Evolutionary conservation across 441 rosid genomes (phyloP).

Genomic region (Gossypium davidsonii): DNA sequence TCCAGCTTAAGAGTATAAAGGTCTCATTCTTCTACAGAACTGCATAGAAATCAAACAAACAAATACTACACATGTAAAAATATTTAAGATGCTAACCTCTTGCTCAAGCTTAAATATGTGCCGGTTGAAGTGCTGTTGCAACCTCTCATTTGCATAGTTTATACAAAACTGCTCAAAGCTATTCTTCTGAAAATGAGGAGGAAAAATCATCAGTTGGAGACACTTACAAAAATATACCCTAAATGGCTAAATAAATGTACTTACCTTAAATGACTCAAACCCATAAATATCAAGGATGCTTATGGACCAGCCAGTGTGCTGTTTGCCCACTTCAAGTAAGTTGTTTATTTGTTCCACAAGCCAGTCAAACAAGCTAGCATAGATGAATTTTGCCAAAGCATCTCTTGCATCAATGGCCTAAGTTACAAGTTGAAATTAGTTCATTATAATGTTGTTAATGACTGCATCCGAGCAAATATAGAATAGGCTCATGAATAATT

Average conservation of each 20-base stretch:
- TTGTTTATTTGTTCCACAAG: slow-evolving; percentile 77
- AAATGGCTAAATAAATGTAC: slow-evolving; percentile 14
- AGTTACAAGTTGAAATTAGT: slow-evolving; percentile 9
- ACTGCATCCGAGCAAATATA: background rate
- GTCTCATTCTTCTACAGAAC: background rate
- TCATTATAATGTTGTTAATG: background rate
- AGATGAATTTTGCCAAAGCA: slow-evolving; percentile 81
- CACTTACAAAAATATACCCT: slow-evolving; percentile 13
- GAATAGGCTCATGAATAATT: background rate
- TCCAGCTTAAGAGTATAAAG: background rate
- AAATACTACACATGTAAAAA: background rate
- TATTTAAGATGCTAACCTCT: slow-evolving; percentile 47
- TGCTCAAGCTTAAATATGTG: slow-evolving; percentile 90
- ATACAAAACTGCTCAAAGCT: slow-evolving; percentile 95
- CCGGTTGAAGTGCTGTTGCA: slow-evolving; percentile 90
- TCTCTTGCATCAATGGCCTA: slow-evolving; percentile 88
- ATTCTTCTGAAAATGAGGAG: slow-evolving; percentile 63
- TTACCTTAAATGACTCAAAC: slow-evolving; percentile 85
- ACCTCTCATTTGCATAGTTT: slow-evolving; percentile 95
- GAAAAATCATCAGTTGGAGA: slow-evolving; percentile 15
- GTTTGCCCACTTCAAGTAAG: slow-evolving; percentile 60
- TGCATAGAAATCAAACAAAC: background rate
- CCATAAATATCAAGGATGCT: slow-evolving; percentile 92
- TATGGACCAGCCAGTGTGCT: slow-evolving; percentile 59
- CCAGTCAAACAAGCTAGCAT: slow-evolving; percentile 79